A percentile compares a stretch with the other conserved stretches of the same genome.
phyloP scores from a whole-genome alignment of 1,139 yeast species.

The Hyphopichia buzzinii region DNA sequence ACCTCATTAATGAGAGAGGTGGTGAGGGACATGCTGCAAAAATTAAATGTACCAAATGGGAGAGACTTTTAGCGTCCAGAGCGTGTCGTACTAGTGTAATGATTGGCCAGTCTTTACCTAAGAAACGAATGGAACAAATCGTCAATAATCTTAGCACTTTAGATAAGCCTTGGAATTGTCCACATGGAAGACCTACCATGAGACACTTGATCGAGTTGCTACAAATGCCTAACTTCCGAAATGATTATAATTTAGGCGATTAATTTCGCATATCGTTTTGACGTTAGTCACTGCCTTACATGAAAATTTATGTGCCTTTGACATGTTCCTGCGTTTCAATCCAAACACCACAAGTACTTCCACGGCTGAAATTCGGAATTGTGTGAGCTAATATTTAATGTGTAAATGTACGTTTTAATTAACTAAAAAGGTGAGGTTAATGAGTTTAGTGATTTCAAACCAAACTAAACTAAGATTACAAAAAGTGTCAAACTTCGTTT shows the following conservation, averaged over 20 bases:
- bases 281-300: not conserved
- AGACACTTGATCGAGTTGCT: constrained; percentile 73
- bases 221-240: constrained; percentile 43
- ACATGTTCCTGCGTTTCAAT: not conserved
- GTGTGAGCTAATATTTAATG: too few relatives aligned
- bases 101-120: constrained; percentile 76
- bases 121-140: constrained; percentile 60
- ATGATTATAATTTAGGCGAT: constrained; percentile 26
- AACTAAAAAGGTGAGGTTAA: too few relatives aligned
- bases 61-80: constrained; percentile 86
- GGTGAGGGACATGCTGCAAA: constrained; percentile 12
- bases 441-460: too few relatives aligned
- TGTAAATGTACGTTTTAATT: too few relatives aligned
- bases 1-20: constrained; percentile 44
- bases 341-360: too few relatives aligned
- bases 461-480: too few relatives aligned
- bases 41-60: constrained; percentile 71
- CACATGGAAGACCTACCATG: constrained; percentile 97
- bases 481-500: too few relatives aligned
- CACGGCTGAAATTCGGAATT: too few relatives aligned
- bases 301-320: not conserved
- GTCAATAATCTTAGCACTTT: constrained; percentile 66
- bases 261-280: not conserved
- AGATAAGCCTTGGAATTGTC: constrained; percentile 98
- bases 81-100: constrained; percentile 93